Evolutionary conservation across 1,284 basidiomycete species (phyloP).

Genomic region (Cryptococcus maquisensis): DNA sequence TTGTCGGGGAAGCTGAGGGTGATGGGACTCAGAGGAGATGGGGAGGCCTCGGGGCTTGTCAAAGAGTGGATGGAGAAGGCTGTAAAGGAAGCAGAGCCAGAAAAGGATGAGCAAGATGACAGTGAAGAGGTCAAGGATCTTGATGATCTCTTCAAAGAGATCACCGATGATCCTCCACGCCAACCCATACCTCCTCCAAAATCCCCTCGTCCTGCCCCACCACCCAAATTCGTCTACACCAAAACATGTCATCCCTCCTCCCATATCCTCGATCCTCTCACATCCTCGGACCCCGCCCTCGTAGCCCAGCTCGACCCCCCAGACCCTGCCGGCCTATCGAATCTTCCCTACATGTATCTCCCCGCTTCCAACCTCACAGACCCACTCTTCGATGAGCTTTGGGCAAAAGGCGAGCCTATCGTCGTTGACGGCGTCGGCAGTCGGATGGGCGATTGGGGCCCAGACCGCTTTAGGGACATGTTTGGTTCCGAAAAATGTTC

Average conservation of each 20-base stretch:
- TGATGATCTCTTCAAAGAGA: no score
- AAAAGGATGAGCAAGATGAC: not conserved
- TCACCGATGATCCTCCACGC: no score
- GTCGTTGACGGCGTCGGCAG: slow-evolving; percentile 64
- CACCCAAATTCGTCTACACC: slow-evolving; percentile 18
- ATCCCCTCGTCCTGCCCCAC: no score
- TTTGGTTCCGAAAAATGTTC: slow-evolving; percentile 66
- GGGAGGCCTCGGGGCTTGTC: slow-evolving; percentile 12
- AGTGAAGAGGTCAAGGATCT: not conserved
- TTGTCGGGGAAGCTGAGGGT: slow-evolving; percentile 21
- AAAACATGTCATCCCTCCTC: slow-evolving; percentile 36
- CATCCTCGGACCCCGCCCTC: no score
- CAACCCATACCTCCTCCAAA: no score
- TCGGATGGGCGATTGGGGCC: slow-evolving; percentile 70
- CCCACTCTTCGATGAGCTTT: slow-evolving; percentile 62
- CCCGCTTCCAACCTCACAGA: slow-evolving; percentile 57
- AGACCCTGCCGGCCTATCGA: slow-evolving; percentile 37
- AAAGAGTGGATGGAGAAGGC: slow-evolving; percentile 1
- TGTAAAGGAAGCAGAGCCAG: not conserved
- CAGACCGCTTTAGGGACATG: slow-evolving; percentile 68
- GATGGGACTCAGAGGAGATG: slow-evolving; percentile 23
- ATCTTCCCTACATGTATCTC: slow-evolving; percentile 48
- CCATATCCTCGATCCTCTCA: slow-evolving; percentile 5
- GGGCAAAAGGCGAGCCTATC: slow-evolving; percentile 68
- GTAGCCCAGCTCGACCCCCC: not conserved